Evolutionary conservation across 2,329 filamentous ascomycete species (phyloP).

Genomic region (Tolypocladium endophyticum): DNA sequence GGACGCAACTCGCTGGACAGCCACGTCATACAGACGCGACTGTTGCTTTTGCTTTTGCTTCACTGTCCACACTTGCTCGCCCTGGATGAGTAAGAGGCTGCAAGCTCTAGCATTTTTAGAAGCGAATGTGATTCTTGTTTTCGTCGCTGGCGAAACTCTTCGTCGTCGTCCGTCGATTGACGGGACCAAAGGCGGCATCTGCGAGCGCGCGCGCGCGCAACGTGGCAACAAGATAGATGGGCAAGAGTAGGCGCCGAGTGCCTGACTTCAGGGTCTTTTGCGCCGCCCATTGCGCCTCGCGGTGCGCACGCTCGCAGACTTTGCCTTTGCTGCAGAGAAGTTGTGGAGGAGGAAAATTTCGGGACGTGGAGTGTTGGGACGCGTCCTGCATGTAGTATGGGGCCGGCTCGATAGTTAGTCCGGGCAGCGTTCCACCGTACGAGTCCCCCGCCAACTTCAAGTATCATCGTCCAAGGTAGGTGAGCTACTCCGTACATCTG

Average conservation of each 20-base stretch:
- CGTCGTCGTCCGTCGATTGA: background rate
- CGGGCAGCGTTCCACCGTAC: background rate
- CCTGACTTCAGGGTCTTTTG: background rate
- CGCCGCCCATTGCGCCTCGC: background rate
- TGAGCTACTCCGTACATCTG: no score
- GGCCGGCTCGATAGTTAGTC: background rate
- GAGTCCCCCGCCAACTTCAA: background rate
- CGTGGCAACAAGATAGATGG: background rate
- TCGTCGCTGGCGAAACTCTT: background rate
- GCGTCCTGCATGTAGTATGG: background rate
- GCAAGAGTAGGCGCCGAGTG: background rate
- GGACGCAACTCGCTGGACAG: conserved; percentile 18
- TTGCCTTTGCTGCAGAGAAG: background rate
- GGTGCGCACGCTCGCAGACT: background rate
- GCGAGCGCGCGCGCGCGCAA: background rate
- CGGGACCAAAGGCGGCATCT: background rate
- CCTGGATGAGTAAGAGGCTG: conserved; percentile 40
- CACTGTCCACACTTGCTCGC: conserved; percentile 60
- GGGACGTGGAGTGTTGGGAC: background rate
- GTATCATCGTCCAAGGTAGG: background rate
- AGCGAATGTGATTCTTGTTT: conserved; percentile 23
- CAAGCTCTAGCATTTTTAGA: conserved; percentile 59
- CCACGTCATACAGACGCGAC: conserved; percentile 10
- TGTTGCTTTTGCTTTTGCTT: conserved; percentile 46
- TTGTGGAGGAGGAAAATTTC: background rate